Conservation (phyloP, 2,329 filamentous ascomycete genomes). For the Arthrobotrys sphaeroides region DNA sequence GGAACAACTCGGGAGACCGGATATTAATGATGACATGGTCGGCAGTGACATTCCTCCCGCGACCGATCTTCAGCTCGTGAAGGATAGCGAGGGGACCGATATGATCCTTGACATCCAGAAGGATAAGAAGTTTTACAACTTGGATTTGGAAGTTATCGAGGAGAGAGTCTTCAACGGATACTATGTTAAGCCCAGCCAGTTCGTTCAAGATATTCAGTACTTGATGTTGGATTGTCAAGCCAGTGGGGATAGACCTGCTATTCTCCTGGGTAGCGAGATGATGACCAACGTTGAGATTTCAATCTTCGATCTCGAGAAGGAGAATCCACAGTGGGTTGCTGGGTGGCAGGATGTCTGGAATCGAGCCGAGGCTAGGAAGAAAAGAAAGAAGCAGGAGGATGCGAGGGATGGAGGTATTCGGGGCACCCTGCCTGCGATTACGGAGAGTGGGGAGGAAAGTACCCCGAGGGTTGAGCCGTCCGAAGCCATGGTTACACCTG, state of each 20-base stretch:
- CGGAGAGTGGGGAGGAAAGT: slow-evolving; percentile 34
- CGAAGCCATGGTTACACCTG: neutral
- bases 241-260: slow-evolving; percentile 81
- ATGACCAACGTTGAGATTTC: slow-evolving; percentile 94
- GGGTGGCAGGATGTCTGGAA: slow-evolving; percentile 72
- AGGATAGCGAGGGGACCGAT: slow-evolving; percentile 79
- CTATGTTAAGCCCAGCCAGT: slow-evolving; percentile 90
- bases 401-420: slow-evolving; percentile 60
- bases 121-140: slow-evolving; percentile 91
- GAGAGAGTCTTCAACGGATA: slow-evolving; percentile 96
- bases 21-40: slow-evolving; percentile 61
- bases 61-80: slow-evolving; percentile 69
- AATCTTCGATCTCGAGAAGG: slow-evolving; percentile 77
- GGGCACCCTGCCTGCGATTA: slow-evolving; percentile 54
- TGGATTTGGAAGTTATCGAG: slow-evolving; percentile 92
- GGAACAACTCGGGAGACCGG: slow-evolving; percentile 54
- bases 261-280: slow-evolving; percentile 89
- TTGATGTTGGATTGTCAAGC: slow-evolving; percentile 85
- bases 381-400: slow-evolving; percentile 71
- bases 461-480: slow-evolving; percentile 13
- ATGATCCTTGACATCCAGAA: slow-evolving; percentile 79
- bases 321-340: slow-evolving; percentile 69
- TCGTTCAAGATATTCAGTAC: slow-evolving; percentile 84
- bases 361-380: slow-evolving; percentile 77
- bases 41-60: slow-evolving; percentile 68